Evolutionary conservation across 1,284 basidiomycete genomes (phyloP).

Genomic region (Fomitopsis schrenkii): DNA sequence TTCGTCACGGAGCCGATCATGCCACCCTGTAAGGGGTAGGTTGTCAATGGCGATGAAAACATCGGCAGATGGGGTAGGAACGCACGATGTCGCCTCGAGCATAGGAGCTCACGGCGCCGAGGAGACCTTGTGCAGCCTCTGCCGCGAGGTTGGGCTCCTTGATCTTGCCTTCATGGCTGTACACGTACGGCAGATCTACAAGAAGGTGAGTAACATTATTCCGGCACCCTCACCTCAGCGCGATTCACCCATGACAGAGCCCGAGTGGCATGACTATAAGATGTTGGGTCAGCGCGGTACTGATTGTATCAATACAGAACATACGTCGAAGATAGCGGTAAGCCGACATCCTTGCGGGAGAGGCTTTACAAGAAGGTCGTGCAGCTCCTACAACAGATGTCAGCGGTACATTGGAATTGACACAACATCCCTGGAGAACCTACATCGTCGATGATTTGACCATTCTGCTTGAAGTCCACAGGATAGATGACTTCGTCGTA

Average conservation of each 20-base stretch:
- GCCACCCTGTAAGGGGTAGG: constrained; percentile 38
- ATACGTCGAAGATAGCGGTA: constrained; percentile 83
- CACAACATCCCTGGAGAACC: constrained; percentile 17
- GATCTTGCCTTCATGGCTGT: constrained; percentile 90
- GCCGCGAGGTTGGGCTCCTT: constrained; percentile 86
- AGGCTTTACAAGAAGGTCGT: constrained; percentile 68
- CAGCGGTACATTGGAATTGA: background rate
- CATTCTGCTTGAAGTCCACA: constrained; percentile 65
- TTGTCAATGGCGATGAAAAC: no score
- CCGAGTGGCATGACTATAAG: constrained; percentile 42
- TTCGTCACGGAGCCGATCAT: constrained; percentile 48
- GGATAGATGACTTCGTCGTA: constrained; percentile 85
- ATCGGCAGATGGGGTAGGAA: background rate
- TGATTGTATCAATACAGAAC: constrained; percentile 19
- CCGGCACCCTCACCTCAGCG: background rate
- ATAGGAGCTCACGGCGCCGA: constrained; percentile 63
- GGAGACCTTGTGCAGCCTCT: constrained; percentile 73
- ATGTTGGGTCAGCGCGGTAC: background rate
- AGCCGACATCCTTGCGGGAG: constrained; percentile 83
- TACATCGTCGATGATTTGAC: constrained; percentile 85
- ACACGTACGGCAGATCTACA: constrained; percentile 44
- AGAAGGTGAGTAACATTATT: background rate
- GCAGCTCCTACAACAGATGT: constrained; percentile 47
- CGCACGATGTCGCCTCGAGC: constrained; percentile 65
- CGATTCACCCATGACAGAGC: constrained; percentile 36